Evolutionary conservation across 2,329 filamentous ascomycete genomes (phyloP), one percentile per base, ranked within the genome.

Genomic region (Dendrostoma leiphaemia): DNA sequence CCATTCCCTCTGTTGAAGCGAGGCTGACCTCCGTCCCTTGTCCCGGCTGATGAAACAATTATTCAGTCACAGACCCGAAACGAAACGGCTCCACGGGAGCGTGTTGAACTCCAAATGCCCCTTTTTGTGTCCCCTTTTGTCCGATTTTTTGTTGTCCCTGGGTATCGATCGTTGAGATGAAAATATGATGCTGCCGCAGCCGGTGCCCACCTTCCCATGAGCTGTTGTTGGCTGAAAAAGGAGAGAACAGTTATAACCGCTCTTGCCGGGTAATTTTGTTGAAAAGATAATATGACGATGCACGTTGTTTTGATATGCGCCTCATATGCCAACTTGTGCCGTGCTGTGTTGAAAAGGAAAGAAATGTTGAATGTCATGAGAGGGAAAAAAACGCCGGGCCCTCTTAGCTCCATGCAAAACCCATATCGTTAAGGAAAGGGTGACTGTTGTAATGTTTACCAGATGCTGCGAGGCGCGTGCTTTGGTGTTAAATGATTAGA

Each of bases 391-490:
- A 58, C 59, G 53, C 58, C 56, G 50, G 59, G n/a, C 61, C 57
- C 47, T 62, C 44, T 32, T 63, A 63, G 64, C 63, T 43, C 64
- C 64, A 66, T 67, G 65, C 68, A 65, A 69, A 64, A 60, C 44
- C 60, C 63, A 64, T 62, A 64, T 61, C 64, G 65, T 65, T 66
- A 67, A 61, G 63, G 47, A 57, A 51, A 59, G 44, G 54, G 54
- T 44, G 26, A 34, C 38, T 43, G 47, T 23, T 26, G 31, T 50
- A 52, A n/a, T n/a, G 23, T 32, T 34, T 34, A 51, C 34, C 55
- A 48, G 58, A 61, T 59, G 54, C 24, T 15, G 28, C 44, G 19
- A 21, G 29, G 8, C n/a, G n/a, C n/a, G n/a, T n/a, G n/a, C n/a
- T n/a, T n/a, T n/a, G n/a, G n/a, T n/a, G n/a, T n/a, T 61, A 50